A percentile compares a stretch with the other conserved stretches of the same genome.
These are phyloP conservation scores for Spizellomyces punctatus DNA, from an alignment of 192 early-diverging fungal species.

Conservation along the genomic window DNA sequence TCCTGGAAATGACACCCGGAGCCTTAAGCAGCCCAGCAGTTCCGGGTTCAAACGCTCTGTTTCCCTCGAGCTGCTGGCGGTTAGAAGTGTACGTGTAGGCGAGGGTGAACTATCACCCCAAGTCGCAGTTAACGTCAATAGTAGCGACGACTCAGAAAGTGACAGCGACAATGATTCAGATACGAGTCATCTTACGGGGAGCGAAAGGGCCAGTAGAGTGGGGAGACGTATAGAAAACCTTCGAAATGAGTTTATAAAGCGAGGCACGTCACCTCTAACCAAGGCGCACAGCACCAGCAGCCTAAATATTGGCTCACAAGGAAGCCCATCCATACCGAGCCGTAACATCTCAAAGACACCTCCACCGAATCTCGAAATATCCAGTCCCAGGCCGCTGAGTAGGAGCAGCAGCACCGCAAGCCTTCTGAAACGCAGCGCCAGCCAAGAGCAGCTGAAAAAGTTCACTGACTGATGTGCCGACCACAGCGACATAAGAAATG, in stretches of 20 bases:
- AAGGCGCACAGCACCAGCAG: neutral
- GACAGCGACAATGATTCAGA: neutral
- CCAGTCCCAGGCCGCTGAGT: neutral
- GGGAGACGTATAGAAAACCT: conserved; percentile 2
- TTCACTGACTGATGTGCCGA: neutral
- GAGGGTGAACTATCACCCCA: conserved; percentile 4
- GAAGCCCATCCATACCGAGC: neutral
- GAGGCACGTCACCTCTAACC: neutral
- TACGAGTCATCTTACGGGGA: too few species aligned
- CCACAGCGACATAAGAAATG: neutral
- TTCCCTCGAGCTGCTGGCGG: conserved; percentile 18
- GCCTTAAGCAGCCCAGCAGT: neutral
- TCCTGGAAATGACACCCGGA: neutral
- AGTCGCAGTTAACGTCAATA: conserved; percentile 11
- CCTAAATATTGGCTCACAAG: neutral
- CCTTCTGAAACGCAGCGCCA: conserved; percentile 23
- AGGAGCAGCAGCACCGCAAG: conserved; percentile 8
- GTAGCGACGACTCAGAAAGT: neutral
- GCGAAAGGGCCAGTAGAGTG: neutral
- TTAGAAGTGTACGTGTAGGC: neutral
- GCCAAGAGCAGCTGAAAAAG: conserved; percentile 20
- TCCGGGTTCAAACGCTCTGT: conserved; percentile 10
- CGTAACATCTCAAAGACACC: conserved; percentile 10
- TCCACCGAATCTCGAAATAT: neutral
- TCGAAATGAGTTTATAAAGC: neutral